Conservation (phyloP, 1,284 basidiomycete species). For the Papiliotrema flavescens region DNA sequence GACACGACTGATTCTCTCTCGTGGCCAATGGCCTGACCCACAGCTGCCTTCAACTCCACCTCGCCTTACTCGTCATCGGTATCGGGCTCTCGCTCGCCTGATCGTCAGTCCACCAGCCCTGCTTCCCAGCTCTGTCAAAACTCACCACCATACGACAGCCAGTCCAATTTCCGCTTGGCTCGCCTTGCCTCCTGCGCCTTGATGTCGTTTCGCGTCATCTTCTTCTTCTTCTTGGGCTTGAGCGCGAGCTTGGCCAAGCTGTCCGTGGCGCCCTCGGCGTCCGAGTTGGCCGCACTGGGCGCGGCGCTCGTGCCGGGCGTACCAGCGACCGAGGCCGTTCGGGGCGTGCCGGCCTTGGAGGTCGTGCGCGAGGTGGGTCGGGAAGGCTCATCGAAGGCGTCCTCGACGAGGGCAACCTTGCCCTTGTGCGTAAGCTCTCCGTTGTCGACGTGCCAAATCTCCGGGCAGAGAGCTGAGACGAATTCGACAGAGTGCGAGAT, state of each 20-base stretch:
- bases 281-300: slow-evolving; percentile 46
- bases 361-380: slow-evolving; percentile 36
- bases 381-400: slow-evolving; percentile 57
- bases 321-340: slow-evolving; percentile 46
- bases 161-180: slow-evolving; percentile 71
- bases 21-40: no score
- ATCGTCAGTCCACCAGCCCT: background rate
- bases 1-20: no score
- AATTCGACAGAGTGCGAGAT: slow-evolving; percentile 95
- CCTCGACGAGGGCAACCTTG: slow-evolving; percentile 78
- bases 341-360: slow-evolving; percentile 43
- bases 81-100: slow-evolving; percentile 6
- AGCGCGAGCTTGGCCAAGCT: slow-evolving; percentile 40
- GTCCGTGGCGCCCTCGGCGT: slow-evolving; percentile 50
- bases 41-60: no score
- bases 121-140: background rate
- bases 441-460: slow-evolving; percentile 55
- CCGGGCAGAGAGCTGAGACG: slow-evolving; percentile 73
- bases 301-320: slow-evolving; percentile 29
- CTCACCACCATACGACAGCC: slow-evolving; percentile 71
- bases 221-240: slow-evolving; percentile 78
- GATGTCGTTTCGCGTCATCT: slow-evolving; percentile 79
- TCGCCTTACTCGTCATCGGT: slow-evolving; percentile 2
- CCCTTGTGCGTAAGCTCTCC: slow-evolving; percentile 77
- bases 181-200: slow-evolving; percentile 83